Base-by-base conservation (phyloP, 768 basidiomycete genomes). In the Suillus ampliporus region DNA sequence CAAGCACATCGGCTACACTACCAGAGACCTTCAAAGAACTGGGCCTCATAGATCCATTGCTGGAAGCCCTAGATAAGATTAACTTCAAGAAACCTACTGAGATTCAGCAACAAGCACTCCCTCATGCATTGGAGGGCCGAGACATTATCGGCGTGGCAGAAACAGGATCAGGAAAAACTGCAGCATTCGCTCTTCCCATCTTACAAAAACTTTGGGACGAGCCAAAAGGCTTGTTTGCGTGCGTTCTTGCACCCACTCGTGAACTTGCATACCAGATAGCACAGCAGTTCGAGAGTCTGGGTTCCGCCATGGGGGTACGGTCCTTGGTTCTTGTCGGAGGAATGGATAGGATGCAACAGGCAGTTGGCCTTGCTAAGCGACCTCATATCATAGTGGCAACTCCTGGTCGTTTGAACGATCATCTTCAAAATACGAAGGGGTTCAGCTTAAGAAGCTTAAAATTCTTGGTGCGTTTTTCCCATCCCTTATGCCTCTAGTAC, bases 131-230 rank as follows among this genome's bases (percentile, higher is more conserved):
- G 7, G 83, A 92, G 74, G 96, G 95, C 0, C 87, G 90, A 70
- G 97, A 99, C 79, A 93, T 99, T 67, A 99, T 99, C 62, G 97
- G 97, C 21, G 91, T 99, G n/a, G 97, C 97, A 37, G 89, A 94
- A 67, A 99, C 97, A 11, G 97, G 97, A 35, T 95, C 93, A 14
- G 97, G 97, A 68, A 99, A 99, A 81, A 99, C 97, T 0, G 97
- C 95, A 17, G 96, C 97, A 23, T 99, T 99, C 77, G 95, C 94
- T 28, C 79, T 99, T 6, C 97, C 97, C 2, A 97, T 99, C 62
- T 79, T 99, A 40, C 97, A 99, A 76, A 94, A 94, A 68, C 78
- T 99, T 75, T 99, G 95, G 95, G 92, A 95, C 54, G 92, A 96
- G 35, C 97, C 97, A 51, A 90, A 90, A 71, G 92, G 94, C 23